Conservation (phyloP, 164 flowering plant genomes). For the Magnolia officinalis region DNA sequence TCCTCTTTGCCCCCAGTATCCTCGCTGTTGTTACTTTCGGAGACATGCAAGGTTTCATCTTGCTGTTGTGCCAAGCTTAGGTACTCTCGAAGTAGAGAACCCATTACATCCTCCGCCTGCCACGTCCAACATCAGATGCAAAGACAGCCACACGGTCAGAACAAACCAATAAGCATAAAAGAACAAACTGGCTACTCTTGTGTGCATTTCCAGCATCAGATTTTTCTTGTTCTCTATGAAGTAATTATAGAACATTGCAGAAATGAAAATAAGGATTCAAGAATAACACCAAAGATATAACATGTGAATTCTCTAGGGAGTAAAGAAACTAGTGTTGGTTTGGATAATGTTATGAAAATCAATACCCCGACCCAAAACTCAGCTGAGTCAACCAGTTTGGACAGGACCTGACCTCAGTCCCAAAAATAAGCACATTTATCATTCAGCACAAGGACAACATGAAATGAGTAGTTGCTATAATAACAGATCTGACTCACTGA, state of each 20-base stretch:
- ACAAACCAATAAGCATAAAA: background rate
- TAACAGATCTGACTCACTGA: background rate
- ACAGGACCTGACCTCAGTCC: no score
- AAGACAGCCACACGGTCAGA: background rate
- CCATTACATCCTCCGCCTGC: slow-evolving; percentile 94
- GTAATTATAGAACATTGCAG: background rate
- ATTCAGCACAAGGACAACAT: background rate
- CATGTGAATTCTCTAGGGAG: background rate
- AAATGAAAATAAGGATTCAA: background rate
- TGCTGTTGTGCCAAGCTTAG: slow-evolving; percentile 28
- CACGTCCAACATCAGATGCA: slow-evolving; percentile 6
- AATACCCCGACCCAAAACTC: no score
- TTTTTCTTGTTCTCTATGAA: background rate
- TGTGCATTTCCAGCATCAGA: background rate
- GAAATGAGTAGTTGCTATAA: background rate
- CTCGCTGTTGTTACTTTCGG: slow-evolving; percentile 28
- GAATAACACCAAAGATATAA: background rate
- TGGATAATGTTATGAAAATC: background rate
- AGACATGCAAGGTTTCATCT: slow-evolving; percentile 25
- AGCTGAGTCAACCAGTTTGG: no score
- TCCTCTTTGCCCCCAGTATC: slow-evolving; percentile 22
- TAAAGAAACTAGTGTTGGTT: background rate
- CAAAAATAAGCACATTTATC: background rate
- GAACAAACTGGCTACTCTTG: background rate
- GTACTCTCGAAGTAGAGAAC: slow-evolving; percentile 72